phyloP scores from a whole-genome alignment of 2,329 filamentous ascomycete genomes.

The Diplodia sapinea region DNA sequence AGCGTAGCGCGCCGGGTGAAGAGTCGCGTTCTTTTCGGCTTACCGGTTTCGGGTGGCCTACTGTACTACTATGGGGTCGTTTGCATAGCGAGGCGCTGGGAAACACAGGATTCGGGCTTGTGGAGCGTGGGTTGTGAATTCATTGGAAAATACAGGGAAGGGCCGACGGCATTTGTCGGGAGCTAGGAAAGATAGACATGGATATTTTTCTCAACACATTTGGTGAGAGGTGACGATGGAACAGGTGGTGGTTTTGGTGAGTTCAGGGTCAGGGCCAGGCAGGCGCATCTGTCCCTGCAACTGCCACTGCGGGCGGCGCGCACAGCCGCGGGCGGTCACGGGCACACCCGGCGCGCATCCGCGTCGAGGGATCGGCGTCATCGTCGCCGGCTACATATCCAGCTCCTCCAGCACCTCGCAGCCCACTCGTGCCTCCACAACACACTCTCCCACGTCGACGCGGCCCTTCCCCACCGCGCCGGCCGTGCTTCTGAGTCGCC shows the following conservation, averaged over 20 bases:
- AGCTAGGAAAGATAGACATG: background rate
- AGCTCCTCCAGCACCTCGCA: slow-evolving; percentile 7
- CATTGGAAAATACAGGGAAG: background rate
- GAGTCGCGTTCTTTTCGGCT: background rate
- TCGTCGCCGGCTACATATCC: background rate
- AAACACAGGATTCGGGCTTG: background rate
- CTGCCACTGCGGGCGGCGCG: too few species aligned
- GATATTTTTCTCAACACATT: background rate
- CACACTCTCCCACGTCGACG: background rate
- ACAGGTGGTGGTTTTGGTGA: too few species aligned
- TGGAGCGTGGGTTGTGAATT: too few species aligned
- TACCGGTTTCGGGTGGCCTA: background rate
- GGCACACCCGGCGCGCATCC: slow-evolving; percentile 11
- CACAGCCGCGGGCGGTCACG: slow-evolving; percentile 5
- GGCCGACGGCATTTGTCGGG: background rate
- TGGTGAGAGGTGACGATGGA: background rate
- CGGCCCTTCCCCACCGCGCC: slow-evolving; percentile 1
- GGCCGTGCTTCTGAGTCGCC: background rate
- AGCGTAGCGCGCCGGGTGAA: background rate
- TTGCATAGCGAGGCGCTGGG: slow-evolving; percentile 29
- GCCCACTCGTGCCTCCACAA: too few species aligned
- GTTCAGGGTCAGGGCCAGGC: too few species aligned
- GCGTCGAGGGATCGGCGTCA: slow-evolving; percentile 23
- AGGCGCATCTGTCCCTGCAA: too few species aligned
- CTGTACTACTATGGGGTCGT: background rate